A percentile compares a stretch with the other conserved stretches of the same genome.
These are phyloP conservation scores for Closterium sp. DNA, from an alignment of 139 green algal genomes.

Conservation along the genomic window DNA sequence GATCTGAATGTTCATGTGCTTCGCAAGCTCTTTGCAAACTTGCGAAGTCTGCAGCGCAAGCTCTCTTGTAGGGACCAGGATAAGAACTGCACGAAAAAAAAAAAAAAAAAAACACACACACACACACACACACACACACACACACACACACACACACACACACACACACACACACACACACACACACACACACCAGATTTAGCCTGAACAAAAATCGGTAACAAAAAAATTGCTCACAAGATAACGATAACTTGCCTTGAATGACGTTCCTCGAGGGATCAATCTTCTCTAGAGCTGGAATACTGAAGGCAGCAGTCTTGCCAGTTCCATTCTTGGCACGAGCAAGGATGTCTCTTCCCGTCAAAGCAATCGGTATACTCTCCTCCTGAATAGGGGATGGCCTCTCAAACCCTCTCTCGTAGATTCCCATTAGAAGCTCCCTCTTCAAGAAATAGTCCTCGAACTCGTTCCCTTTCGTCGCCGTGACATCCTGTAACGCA, in stretches of 20 bases:
- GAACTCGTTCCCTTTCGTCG: constrained; percentile 97
- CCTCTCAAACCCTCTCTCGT: constrained; percentile 97
- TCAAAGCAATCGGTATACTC: constrained; percentile 96
- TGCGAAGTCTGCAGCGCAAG: constrained; percentile 96
- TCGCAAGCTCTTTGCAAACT: constrained; percentile 95
- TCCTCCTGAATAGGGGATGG: constrained; percentile 83
- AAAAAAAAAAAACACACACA: background rate
- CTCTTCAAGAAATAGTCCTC: constrained; percentile 99
- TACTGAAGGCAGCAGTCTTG: constrained; percentile 98
- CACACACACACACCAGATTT: no score
- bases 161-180: no score
- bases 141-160: no score
- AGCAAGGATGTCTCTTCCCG: constrained; percentile 94
- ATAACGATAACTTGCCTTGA: constrained; percentile 68
- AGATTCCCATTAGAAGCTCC: constrained; percentile 98
- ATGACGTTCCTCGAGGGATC: constrained; percentile 84
- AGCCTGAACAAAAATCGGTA: no score
- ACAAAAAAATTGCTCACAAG: background rate
- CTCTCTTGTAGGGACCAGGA: constrained; percentile 97
- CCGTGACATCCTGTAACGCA: constrained; percentile 88
- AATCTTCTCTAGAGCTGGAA: constrained; percentile 93
- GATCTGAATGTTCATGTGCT: constrained; percentile 87
- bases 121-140: no score
- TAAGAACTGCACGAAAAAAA: constrained; percentile 68
- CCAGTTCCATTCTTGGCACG: constrained; percentile 99